phyloP scores from a whole-genome alignment of 78 protist genomes.

The Emiliania huxleyi region DNA sequence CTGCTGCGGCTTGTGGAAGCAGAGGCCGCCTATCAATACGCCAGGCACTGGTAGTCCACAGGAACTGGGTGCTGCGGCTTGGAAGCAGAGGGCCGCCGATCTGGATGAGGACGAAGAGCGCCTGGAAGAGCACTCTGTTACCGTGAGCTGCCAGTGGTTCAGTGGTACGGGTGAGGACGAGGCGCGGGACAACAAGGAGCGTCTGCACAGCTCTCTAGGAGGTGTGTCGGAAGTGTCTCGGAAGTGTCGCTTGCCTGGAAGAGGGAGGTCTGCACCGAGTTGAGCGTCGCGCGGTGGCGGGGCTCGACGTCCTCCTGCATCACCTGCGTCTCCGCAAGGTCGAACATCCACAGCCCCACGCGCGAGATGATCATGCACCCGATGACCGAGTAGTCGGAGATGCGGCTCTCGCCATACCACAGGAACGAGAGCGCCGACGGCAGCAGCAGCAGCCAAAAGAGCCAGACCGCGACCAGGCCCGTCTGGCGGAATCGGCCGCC shows the following conservation, averaged over 20 bases:
- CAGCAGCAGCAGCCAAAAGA: background rate
- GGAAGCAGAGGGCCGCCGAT: no score
- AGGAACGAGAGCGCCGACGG: background rate
- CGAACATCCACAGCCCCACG: constrained; percentile 31
- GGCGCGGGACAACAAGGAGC: no score
- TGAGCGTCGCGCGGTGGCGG: background rate
- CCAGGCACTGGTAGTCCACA: no score
- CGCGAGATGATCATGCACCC: background rate
- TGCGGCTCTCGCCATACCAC: background rate
- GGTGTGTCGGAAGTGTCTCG: no score
- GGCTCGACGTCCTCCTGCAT: background rate
- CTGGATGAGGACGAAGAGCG: no score
- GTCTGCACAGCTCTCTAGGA: no score
- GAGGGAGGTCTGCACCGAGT: background rate
- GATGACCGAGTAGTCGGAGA: background rate
- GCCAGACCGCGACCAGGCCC: background rate
- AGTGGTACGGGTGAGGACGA: no score
- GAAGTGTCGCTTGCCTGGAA: background rate
- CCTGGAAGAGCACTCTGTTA: no score
- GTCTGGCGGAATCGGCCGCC: background rate
- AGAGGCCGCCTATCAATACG: no score
- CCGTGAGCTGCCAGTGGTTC: no score
- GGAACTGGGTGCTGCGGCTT: no score
- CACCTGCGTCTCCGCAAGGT: background rate
- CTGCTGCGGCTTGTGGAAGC: no score